Base-by-base conservation (phyloP, 805 yeast genomes). In the Dipodascus albidus region DNA sequence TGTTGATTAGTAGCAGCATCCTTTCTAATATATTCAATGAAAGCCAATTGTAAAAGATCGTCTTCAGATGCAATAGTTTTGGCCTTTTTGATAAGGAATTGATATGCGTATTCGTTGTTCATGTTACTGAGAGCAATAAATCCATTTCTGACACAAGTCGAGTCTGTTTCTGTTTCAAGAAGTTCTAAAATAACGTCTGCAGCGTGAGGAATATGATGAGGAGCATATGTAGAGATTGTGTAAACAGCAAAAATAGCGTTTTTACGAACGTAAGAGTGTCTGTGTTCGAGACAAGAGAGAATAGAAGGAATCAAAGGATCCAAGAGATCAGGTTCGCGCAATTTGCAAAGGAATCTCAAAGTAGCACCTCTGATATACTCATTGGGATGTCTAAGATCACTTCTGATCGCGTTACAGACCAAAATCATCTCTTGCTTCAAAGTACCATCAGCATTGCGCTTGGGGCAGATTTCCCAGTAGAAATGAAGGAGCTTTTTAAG, bases 381-480 rank as follows among this genome's bases (percentile, higher is more conserved):
- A 74, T 93, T 93, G 51, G 99, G 96, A 71, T 95, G 99, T 71
- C 90, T 97, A 62, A 93, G 78, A 68, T 93, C 99, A 69, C 89
- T 90, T 70, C 93, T 95, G 64, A 93, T 88, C 52, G 98, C 96
- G 69, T 95, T 95, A 74, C 98, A 93, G 51, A 91, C 98, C 59
- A 93, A 80, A 70, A 95, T 91, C 98, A 93, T 93, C 73, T 93
- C 99, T 69, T 91, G 98, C 72, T 87, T 87, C 76, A 95, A 79
- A 68, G 87, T 88, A 2, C 98, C 98, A 52, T 85, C 85, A 38
- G 77, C 74, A 62, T 88, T 95, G 59, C 85, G 74, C 71, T 95
- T 95, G 53, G 96, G 95, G 66, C 96, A 95, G 54, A 91, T 87
- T 70, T 93, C 99, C 98, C 98, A 93, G 74, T 93, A 93, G 64